Conservation (phyloP, 2,329 filamentous ascomycete species). For the Tetracladium maxilliforme region DNA sequence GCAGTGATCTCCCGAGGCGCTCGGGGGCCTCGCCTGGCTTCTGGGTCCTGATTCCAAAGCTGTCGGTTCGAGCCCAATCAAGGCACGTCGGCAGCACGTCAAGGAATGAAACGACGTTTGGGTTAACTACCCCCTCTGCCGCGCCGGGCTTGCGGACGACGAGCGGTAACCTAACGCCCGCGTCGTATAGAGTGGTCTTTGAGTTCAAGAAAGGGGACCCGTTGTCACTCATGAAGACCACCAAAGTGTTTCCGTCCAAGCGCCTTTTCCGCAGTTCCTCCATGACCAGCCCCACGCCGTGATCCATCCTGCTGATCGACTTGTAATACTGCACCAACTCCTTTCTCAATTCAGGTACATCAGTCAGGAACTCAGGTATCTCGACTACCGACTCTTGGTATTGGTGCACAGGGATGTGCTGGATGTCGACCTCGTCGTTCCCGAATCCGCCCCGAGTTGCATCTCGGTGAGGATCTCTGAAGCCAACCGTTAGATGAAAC, state of each 20-base stretch:
- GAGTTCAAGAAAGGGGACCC: constrained; percentile 34
- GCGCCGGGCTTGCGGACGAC: constrained; percentile 20
- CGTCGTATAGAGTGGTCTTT: constrained; percentile 33
- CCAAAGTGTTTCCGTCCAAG: constrained; percentile 20
- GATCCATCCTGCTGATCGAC: constrained; percentile 24
- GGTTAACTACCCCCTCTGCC: constrained; percentile 16
- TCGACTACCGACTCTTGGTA: constrained; percentile 18
- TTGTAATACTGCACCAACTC: constrained; percentile 27
- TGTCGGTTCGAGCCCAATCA: constrained; percentile 22
- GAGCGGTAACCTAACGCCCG: constrained; percentile 26
- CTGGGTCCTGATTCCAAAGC: too few relatives aligned
- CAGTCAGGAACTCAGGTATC: constrained; percentile 23
- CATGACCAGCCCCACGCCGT: constrained; percentile 23
- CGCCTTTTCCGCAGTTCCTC: constrained; percentile 16
- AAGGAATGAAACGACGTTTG: constrained; percentile 27
- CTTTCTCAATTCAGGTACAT: constrained; percentile 20
- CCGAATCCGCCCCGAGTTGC: constrained; percentile 24
- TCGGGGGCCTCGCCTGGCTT: constrained; percentile 1
- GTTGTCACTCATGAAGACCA: constrained; percentile 32
- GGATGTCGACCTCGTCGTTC: constrained; percentile 19
- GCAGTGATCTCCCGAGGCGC: constrained; percentile 20
- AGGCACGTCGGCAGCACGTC: constrained; percentile 29
- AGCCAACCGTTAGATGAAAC: constrained; percentile 29
- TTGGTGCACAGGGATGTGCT: constrained; percentile 9
- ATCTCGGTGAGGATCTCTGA: constrained; percentile 27